Conservation (phyloP, 164 flowering plant genomes). For the Berberis thunbergii region DNA sequence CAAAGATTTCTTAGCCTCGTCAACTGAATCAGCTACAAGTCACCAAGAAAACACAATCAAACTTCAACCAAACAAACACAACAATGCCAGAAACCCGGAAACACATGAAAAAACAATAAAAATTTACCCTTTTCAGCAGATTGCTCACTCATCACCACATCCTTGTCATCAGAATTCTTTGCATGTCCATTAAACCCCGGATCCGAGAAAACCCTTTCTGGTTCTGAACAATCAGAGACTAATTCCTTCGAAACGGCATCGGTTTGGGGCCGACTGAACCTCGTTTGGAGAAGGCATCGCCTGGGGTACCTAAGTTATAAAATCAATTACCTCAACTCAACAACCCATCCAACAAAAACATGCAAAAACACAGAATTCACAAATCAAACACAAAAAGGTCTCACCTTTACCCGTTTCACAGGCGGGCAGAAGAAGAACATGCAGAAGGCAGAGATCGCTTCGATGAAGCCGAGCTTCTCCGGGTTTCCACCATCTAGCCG, state of each 20-base stretch:
- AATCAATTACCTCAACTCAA: constrained; percentile 6
- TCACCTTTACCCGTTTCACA: constrained; percentile 51
- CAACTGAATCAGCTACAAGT: neutral
- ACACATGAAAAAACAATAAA: neutral
- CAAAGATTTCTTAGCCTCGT: neutral
- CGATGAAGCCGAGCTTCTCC: constrained; percentile 60
- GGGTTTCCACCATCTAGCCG: constrained; percentile 66
- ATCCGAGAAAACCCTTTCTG: neutral
- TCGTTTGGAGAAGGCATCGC: constrained; percentile 34
- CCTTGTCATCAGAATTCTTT: neutral
- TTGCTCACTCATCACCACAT: neutral
- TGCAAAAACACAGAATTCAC: constrained; percentile 1
- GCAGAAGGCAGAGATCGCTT: constrained; percentile 34
- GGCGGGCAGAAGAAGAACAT: constrained; percentile 19
- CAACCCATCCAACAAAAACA: neutral
- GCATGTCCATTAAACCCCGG: neutral
- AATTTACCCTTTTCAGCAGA: neutral
- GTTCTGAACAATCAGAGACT: neutral
- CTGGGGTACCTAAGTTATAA: constrained; percentile 5
- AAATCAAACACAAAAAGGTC: constrained; percentile 4
- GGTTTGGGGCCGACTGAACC: neutral
- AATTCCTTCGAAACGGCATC: neutral
- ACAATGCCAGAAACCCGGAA: neutral
- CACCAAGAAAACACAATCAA: neutral
- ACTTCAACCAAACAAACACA: neutral